Conservation (phyloP, 1,284 basidiomycete species). For the Moesziomyces antarcticus region DNA sequence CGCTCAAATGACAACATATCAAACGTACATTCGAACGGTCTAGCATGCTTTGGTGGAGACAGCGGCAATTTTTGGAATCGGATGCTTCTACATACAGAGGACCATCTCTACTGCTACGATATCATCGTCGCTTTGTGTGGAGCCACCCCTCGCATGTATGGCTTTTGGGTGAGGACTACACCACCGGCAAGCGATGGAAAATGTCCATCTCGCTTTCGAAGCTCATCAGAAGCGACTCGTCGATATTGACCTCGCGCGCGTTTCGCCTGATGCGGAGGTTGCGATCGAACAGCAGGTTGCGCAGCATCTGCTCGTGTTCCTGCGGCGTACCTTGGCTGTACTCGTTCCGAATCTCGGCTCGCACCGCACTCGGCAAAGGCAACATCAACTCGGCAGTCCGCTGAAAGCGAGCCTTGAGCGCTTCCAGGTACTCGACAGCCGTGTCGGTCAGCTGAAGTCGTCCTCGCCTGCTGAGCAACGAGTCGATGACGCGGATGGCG, state of each 20-base stretch:
- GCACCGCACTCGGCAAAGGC: constrained; percentile 2
- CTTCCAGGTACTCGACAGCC: constrained; percentile 9
- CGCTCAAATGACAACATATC: neutral
- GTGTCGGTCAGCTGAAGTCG: neutral
- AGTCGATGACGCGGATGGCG: constrained; percentile 2
- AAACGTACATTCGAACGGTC: neutral
- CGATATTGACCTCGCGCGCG: neutral
- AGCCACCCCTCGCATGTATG: no score
- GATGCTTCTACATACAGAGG: neutral
- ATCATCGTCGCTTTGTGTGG: no score
- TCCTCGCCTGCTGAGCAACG: neutral
- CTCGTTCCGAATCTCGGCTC: neutral
- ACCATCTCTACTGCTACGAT: no score
- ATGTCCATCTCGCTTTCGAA: constrained; percentile 15
- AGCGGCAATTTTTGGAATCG: neutral
- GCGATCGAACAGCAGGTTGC: neutral
- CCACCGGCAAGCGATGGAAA: neutral
- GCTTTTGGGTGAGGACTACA: neutral
- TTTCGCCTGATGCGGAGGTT: neutral
- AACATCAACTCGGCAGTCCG: constrained; percentile 6
- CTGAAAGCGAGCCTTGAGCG: constrained; percentile 7
- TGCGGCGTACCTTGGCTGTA: neutral
- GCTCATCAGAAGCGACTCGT: constrained; percentile 10
- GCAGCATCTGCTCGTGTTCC: neutral
- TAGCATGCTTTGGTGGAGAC: neutral